Evolutionary conservation across 305 asterid species (phyloP), one percentile per base, ranked within the genome.

Genomic region (Solanum chacoense): DNA sequence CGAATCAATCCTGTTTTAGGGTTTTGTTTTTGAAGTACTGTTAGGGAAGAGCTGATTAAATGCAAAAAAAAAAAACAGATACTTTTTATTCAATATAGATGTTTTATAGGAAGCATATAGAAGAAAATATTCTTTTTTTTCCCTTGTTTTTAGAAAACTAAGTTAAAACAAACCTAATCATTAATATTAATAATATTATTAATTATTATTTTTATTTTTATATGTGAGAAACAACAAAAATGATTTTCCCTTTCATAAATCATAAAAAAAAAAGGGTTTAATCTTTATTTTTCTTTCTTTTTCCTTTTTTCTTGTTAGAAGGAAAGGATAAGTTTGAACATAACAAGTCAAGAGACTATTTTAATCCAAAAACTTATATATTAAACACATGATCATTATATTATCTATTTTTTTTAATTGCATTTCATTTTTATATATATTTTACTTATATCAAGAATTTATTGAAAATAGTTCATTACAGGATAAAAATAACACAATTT

Each of bases 1-100:
- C 94, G 89, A 92, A 90, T 91, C 89, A 91, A 91, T 89, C 87
- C 87, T 91, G 92, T 88, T 88, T 91, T 92, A 92, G 93, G 94
- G 94, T 92, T 92, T 92, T 90, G 91, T 88, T 86, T 92, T 90
- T 89, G 89, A 87, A 89, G 14, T 81, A 83, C 84, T 77, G 59
- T 81, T 81, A 45, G 81, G 75, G 13, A 84, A 24, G 72, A 80
- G 85, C 88, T 67, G 90, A 90, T 87, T 88, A 89, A 87, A 84
- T 87, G 88, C 89, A 63, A 34, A 78, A 59, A 71, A 59, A 20
- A 36, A 36, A 36, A 50, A 38, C 31, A 26, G 20, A 7, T 8
- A 59, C 26, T 29, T 42, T 80, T 34, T 80, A 50, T 83, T 83
- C 87, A 35, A 28, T 28, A 31, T 20, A 3, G 40, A 37, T 83